Base-by-base conservation (phyloP, 257 asterid genomes). In the Fraxinus excelsior region DNA sequence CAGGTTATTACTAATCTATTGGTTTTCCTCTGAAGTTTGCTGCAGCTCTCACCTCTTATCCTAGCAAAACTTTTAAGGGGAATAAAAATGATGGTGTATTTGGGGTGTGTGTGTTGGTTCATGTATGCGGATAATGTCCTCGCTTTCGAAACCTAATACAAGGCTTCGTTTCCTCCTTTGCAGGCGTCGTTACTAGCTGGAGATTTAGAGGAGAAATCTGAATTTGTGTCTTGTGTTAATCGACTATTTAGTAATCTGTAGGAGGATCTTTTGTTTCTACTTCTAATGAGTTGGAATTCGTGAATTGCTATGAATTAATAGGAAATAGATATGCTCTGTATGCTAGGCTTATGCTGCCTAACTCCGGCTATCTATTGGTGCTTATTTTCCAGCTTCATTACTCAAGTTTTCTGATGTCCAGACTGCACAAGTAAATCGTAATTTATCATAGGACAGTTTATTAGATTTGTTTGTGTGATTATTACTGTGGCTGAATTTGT, bases 101-200 rank as follows among this genome's bases (percentile, higher is more conserved):
- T 21, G 31, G 51, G 2, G 13, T 21, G 4, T 70, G 19, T 34
- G 29, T 70, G 29, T 23, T 38, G 31, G 34, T n/a, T 46, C 16
- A 38, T 46, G n/a, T 26, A 70, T 46, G 18, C 5, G 19, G 29
- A 21, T 38, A 26, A 11, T 70, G 14, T 72, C 23, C 16, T 42
- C 3, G 4, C 64, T 21, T 6, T 3, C 44, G 42, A 58, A 14
- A n/a, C 32, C 32, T 65, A 11, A 14, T 76, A 44, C 5, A 7
- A 1, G 23, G 23, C 25, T 56, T 31, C 42, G 16, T 42, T 16
- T 19, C 38, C 10, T 46, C 28, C 18, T 51, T 62, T 37, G 25
- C 91, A 90, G 96, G 90, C 91, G 92, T 32, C 86, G 94, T 23
- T 80, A 86, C 89, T 87, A 89, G 91, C 72, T 70, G 82, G 78